Base-by-base conservation (phyloP, 768 basidiomycete genomes). In the Clitopilus hobsonii region DNA sequence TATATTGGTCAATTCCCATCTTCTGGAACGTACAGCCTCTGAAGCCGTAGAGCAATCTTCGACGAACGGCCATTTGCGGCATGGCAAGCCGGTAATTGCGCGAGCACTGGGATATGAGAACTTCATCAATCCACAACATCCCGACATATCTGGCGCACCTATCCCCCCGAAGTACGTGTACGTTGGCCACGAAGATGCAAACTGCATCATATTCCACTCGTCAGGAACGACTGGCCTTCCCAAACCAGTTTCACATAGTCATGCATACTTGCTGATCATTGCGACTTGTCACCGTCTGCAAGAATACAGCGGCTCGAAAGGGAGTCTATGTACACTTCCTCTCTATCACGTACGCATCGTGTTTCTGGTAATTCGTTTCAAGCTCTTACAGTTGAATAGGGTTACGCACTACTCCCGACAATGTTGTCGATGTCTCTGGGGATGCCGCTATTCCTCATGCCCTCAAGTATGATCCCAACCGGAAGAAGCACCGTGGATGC, bases 181-280 rank as follows among this genome's bases (percentile, higher is more conserved):
- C 5, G 65, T 61, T 52, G 50, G 50, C 3, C 65, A 67, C 8
- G 53, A 65, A 23, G 73, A 77, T 55, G 59, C 69, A 1, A 71
- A 75, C 14, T 72, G 72, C 0, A 53, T 78, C 10, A 76, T 80
- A 16, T 57, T 80, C 50, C 79, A 80, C 56, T 77, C 78, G 0
- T 80, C 76, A 2, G 79, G 79, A 8, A 79, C 78, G 5, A 78
- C 77, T 2, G 79, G 77, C 16, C 66, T 77, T 32, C 79, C 79
- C 1, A 80, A 80, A 60, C 70, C 77, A 1, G 74, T 80, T 27
- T 67, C 59, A 38, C 71, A 73, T 36, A 63, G 68, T 8, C 71
- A 71, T 32, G 63, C 68, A 0, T 74, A 70, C 47, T 56, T 67
- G 3, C 65, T 75, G 11, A 47, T 70, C 6, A 73, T 67, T 41